phyloP scores from a whole-genome alignment of 495 filamentous ascomycete species.

The Pseudomonodictys pantanalensis region DNA sequence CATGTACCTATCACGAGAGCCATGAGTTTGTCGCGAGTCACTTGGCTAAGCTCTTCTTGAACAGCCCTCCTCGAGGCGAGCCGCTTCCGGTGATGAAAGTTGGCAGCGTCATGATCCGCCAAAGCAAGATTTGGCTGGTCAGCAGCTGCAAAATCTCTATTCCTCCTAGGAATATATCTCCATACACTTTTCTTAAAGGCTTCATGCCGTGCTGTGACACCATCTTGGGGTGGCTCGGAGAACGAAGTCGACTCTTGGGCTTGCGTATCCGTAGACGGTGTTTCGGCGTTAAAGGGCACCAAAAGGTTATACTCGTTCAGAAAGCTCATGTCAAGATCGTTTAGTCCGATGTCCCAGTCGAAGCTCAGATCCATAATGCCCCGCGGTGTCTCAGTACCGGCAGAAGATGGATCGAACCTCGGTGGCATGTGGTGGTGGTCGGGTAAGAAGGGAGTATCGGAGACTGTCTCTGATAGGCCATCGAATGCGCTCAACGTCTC shows the following conservation, averaged over 20 bases:
- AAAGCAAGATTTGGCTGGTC: conserved; percentile 57
- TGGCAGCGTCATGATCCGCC: conserved; percentile 38
- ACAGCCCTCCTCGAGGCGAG: conserved; percentile 38
- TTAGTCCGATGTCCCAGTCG: conserved; percentile 56
- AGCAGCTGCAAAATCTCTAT: conserved; percentile 49
- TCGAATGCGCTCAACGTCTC: no score
- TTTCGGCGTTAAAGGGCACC: conserved; percentile 40
- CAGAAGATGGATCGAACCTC: no score
- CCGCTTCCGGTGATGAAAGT: conserved; percentile 23
- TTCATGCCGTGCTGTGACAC: conserved; percentile 39
- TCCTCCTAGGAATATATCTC: conserved; percentile 50
- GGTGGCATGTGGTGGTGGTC: neutral
- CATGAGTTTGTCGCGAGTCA: conserved; percentile 30
- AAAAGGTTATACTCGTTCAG: conserved; percentile 56
- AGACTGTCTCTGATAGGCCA: neutral
- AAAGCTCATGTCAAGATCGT: conserved; percentile 58
- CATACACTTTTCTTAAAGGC: conserved; percentile 52
- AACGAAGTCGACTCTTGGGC: neutral
- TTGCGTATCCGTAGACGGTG: conserved; percentile 15
- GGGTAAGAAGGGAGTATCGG: neutral
- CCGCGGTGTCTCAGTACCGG: no score
- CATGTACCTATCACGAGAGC: neutral
- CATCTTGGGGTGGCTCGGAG: neutral
- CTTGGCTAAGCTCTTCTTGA: conserved; percentile 47
- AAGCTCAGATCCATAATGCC: conserved; percentile 49